Conservation (phyloP, 1,284 basidiomycete species). For the Meira miltonrushii region DNA sequence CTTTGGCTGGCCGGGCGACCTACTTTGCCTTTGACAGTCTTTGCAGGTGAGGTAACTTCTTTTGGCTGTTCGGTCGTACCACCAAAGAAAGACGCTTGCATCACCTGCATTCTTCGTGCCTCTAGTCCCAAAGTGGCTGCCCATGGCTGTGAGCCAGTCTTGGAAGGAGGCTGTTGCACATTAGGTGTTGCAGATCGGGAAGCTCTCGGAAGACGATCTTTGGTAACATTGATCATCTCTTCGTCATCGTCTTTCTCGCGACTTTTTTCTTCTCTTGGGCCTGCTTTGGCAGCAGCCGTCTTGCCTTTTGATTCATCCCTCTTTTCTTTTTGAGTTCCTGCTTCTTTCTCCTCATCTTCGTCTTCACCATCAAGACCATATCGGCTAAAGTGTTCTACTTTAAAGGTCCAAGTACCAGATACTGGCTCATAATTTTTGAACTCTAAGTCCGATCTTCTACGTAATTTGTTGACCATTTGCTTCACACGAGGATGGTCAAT, state of each 20-base stretch:
- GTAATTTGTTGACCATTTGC: slow-evolving; percentile 76
- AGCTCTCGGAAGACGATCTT: background rate
- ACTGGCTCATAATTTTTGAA: slow-evolving; percentile 76
- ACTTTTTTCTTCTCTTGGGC: background rate
- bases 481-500: slow-evolving; percentile 63
- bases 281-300: slow-evolving; percentile 10
- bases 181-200: background rate
- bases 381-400: slow-evolving; percentile 75
- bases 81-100: slow-evolving; percentile 53
- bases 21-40: background rate
- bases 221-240: slow-evolving; percentile 20
- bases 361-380: slow-evolving; percentile 51
- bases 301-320: background rate
- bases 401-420: slow-evolving; percentile 87
- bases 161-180: background rate
- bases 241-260: slow-evolving; percentile 11
- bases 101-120: slow-evolving; percentile 47
- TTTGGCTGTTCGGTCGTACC: slow-evolving; percentile 10
- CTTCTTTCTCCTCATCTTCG: slow-evolving; percentile 25
- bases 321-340: slow-evolving; percentile 11
- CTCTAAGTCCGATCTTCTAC: slow-evolving; percentile 75
- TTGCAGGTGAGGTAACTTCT: slow-evolving; percentile 4
- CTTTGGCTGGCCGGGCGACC: background rate
- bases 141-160: slow-evolving; percentile 16
- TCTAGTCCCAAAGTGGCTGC: slow-evolving; percentile 24